Evolutionary conservation across 2,329 filamentous ascomycete species (phyloP).

Genomic region (Xylaria sp.): DNA sequence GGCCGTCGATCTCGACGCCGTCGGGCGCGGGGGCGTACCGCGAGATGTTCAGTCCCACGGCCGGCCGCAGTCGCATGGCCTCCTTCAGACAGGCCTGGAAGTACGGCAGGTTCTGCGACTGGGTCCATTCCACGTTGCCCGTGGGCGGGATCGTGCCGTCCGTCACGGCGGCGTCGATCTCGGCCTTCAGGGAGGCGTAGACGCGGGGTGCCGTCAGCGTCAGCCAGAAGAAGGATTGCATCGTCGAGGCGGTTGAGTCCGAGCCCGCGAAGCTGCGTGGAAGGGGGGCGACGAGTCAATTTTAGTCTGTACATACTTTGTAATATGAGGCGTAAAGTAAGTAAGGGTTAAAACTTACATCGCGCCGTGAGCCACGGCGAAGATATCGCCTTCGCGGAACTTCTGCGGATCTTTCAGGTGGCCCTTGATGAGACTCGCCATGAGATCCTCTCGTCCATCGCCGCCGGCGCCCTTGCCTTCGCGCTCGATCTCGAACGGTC

Average conservation of each 20-base stretch:
- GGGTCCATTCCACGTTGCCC: conserved; percentile 59
- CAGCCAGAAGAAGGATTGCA: conserved; percentile 66
- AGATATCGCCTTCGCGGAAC: conserved; percentile 64
- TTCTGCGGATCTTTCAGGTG: conserved; percentile 60
- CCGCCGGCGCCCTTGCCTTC: conserved; percentile 54
- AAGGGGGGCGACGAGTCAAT: no score
- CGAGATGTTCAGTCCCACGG: conserved; percentile 65
- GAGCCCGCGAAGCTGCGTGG: conserved; percentile 64
- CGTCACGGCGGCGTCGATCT: conserved; percentile 57
- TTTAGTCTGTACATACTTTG: background rate
- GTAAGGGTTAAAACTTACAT: conserved; percentile 55
- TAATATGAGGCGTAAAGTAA: background rate
- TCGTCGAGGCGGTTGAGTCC: conserved; percentile 68
- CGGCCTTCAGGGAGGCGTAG: conserved; percentile 53
- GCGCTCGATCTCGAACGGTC: conserved; percentile 58
- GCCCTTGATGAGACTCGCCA: conserved; percentile 62
- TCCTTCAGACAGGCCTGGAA: conserved; percentile 68
- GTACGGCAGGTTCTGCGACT: conserved; percentile 62
- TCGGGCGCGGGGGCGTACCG: conserved; percentile 58
- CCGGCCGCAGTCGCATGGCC: conserved; percentile 65
- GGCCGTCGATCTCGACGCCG: conserved; percentile 62
- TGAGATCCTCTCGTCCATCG: conserved; percentile 60
- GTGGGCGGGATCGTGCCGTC: conserved; percentile 50
- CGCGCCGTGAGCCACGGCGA: conserved; percentile 66
- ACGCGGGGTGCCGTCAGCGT: conserved; percentile 57